Conservation (phyloP, 768 basidiomycete genomes). For the Trametes sanguinea region DNA sequence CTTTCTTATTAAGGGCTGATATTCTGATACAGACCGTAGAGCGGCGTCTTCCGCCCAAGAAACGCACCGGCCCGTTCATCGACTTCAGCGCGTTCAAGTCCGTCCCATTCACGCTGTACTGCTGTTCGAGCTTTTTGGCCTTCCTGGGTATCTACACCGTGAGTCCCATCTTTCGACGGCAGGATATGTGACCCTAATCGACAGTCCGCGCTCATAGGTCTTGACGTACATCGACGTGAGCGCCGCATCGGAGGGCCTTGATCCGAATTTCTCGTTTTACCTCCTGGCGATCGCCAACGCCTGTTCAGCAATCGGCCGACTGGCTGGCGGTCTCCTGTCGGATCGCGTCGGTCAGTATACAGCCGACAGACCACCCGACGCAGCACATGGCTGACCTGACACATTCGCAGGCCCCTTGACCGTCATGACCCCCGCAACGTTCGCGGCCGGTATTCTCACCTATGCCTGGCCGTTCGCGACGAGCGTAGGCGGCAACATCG, state of each 20-base stretch:
- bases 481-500: conserved; percentile 47
- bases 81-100: conserved; percentile 59
- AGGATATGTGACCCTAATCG: background rate
- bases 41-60: conserved; percentile 55
- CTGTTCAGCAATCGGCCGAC: conserved; percentile 61
- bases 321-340: conserved; percentile 51
- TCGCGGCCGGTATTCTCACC: conserved; percentile 57
- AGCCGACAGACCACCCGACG: too few relatives aligned
- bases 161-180: conserved; percentile 30
- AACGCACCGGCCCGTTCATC: conserved; percentile 57
- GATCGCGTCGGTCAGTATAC: conserved; percentile 51
- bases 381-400: too few relatives aligned
- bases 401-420: conserved; percentile 62
- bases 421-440: conserved; percentile 64
- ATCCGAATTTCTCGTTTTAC: conserved; percentile 58
- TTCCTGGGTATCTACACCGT: conserved; percentile 73
- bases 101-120: conserved; percentile 57
- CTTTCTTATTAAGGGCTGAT: conserved; percentile 23
- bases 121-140: conserved; percentile 51
- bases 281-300: conserved; percentile 70
- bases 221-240: conserved; percentile 68
- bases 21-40: conserved; percentile 29
- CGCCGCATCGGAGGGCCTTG: conserved; percentile 51
- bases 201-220: conserved; percentile 39
- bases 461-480: conserved; percentile 70